Percentiles rank a stretch among this genome's conserved stretches.
phyloP scores from a whole-genome alignment of 192 early-diverging fungal genomes.

The Entomortierella chlamydospora region DNA sequence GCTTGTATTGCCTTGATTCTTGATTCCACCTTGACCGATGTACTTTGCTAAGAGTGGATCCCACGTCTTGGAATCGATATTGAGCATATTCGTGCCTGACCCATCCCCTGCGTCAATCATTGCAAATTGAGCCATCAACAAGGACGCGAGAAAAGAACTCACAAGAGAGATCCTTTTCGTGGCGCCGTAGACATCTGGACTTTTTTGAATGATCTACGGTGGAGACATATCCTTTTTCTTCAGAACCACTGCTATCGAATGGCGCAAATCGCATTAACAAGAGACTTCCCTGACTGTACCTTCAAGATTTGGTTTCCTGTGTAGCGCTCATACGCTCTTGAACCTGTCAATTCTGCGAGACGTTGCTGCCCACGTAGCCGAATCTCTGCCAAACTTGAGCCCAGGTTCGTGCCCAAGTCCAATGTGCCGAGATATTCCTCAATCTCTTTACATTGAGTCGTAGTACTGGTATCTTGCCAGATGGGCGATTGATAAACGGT shows the following conservation, averaged over 20 bases:
- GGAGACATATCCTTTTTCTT: conserved; percentile 64
- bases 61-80: conserved; percentile 71
- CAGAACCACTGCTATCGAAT: too few species aligned
- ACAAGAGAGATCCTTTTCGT: conserved; percentile 79
- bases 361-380: conserved; percentile 56
- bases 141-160: conserved; percentile 75
- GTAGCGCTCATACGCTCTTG: conserved; percentile 83
- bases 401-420: background rate
- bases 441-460: conserved; percentile 67
- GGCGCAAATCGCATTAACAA: too few species aligned
- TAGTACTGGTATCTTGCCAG: conserved; percentile 87
- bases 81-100: conserved; percentile 84
- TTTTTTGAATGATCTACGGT: conserved; percentile 58
- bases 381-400: background rate
- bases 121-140: conserved; percentile 67
- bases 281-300: too few species aligned
- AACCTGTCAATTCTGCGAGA: conserved; percentile 79
- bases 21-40: conserved; percentile 49
- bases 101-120: conserved; percentile 80
- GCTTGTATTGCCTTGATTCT: background rate
- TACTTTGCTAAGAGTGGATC: conserved; percentile 55
- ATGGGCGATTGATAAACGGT: conserved; percentile 76
- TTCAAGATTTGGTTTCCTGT: conserved; percentile 82
- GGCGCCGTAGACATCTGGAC: conserved; percentile 46
- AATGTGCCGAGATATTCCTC: conserved; percentile 68